phyloP scores from a whole-genome alignment of 129 eudicot genomes.

The Centrapalus pauciflorus region DNA sequence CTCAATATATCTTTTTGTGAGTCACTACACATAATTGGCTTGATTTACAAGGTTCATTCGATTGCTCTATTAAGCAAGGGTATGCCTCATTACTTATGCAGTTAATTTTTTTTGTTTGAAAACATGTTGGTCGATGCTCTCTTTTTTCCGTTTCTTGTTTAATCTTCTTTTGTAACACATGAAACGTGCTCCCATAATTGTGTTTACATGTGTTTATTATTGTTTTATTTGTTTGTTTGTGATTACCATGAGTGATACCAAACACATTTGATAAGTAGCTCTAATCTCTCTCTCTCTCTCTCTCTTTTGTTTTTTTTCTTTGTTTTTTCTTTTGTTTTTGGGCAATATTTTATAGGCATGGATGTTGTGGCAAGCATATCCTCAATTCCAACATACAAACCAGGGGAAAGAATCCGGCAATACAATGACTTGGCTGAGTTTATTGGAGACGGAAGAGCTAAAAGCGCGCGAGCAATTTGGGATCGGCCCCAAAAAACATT shows the following conservation, averaged over 20 bases:
- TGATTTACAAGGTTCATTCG: not conserved
- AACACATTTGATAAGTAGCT: not conserved
- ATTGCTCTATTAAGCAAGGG: not conserved
- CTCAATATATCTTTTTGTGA: too few species aligned
- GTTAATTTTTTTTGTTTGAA: not conserved
- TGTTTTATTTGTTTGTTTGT: not conserved
- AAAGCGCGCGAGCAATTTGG: conserved; percentile 85
- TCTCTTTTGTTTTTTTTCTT: too few species aligned
- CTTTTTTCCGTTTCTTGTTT: not conserved
- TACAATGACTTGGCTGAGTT: conserved; percentile 88
- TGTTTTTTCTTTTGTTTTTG: not conserved
- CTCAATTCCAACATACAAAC: conserved; percentile 71
- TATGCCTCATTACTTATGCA: not conserved
- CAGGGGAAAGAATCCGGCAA: conserved; percentile 69
- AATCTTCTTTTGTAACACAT: too few species aligned
- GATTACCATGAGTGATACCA: not conserved
- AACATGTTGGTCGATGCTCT: too few species aligned
- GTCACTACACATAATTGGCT: not conserved
- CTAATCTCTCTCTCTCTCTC: too few species aligned
- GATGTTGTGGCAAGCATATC: conserved; percentile 74
- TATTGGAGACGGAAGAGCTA: conserved; percentile 92
- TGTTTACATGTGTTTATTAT: too few species aligned
- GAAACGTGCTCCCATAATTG: too few species aligned
- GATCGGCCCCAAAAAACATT: conserved; percentile 73
- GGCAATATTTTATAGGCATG: conserved; percentile 75